Conservation (phyloP, 108 stramenopile genomes). For the Asterionellopsis glacialis region DNA sequence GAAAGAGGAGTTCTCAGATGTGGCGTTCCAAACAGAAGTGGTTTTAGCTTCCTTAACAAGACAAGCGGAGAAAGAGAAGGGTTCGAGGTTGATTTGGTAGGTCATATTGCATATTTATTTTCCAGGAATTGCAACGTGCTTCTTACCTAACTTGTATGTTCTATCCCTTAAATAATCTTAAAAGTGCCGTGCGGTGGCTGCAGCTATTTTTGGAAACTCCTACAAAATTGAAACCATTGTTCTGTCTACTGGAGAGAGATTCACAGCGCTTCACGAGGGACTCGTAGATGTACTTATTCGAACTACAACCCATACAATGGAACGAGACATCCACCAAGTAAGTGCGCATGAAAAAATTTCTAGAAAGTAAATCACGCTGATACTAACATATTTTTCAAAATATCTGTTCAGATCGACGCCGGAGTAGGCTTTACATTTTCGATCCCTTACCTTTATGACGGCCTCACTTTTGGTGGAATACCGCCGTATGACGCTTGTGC, state of each 20-base stretch:
- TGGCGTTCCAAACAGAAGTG: too few species aligned
- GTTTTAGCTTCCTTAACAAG: too few species aligned
- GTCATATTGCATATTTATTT: not conserved
- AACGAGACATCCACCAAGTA: constrained; percentile 25
- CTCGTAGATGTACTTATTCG: constrained; percentile 48
- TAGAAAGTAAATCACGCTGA: too few species aligned
- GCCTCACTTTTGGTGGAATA: constrained; percentile 26
- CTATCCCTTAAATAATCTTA: too few species aligned
- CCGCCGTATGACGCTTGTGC: constrained; percentile 34
- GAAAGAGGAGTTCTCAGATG: too few species aligned
- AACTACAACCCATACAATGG: constrained; percentile 20
- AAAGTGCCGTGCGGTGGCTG: constrained; percentile 34
- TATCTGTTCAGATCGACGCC: too few species aligned
- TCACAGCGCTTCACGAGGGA: constrained; percentile 27
- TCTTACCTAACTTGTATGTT: too few species aligned
- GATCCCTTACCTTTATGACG: constrained; percentile 41
- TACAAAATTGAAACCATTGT: constrained; percentile 16
- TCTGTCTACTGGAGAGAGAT: constrained; percentile 23
- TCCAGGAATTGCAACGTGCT: too few species aligned
- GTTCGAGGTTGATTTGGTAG: constrained; percentile 34
- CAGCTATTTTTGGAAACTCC: constrained; percentile 42
- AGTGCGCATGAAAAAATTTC: constrained; percentile 19
- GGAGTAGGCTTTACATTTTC: constrained; percentile 36
- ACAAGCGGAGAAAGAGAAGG: constrained; percentile 10
- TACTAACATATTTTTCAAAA: too few species aligned